Conservation (phyloP, 1,284 basidiomycete genomes). For the Laetiporus sulphureus region DNA sequence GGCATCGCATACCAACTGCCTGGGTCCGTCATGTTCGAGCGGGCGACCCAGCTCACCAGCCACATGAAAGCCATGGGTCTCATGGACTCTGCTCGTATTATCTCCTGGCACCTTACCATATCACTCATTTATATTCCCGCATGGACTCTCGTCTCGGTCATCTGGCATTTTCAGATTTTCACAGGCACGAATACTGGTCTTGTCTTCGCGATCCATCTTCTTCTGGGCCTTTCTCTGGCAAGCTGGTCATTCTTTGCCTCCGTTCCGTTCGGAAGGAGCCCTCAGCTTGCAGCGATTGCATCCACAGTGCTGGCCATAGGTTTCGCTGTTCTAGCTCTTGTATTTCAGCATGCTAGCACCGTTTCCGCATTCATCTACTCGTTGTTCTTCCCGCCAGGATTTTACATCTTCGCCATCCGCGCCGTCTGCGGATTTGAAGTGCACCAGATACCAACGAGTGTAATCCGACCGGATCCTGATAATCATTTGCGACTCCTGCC, state of each 20-base stretch:
- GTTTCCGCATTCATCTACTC: slow-evolving; percentile 54
- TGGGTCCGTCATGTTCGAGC: slow-evolving; percentile 56
- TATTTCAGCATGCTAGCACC: slow-evolving; percentile 40
- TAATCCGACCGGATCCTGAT: slow-evolving; percentile 53
- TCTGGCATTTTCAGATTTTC: slow-evolving; percentile 65
- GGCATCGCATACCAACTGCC: slow-evolving; percentile 71
- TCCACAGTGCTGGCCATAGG: slow-evolving; percentile 62
- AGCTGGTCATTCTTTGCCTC: slow-evolving; percentile 68
- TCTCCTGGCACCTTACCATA: slow-evolving; percentile 62
- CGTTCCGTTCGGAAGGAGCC: slow-evolving; percentile 64
- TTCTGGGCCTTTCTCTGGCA: slow-evolving; percentile 61
- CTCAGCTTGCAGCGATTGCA: slow-evolving; percentile 65
- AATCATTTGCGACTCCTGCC: slow-evolving; percentile 50
- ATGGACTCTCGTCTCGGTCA: slow-evolving; percentile 57
- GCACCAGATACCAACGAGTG: slow-evolving; percentile 42
- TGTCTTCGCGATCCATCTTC: slow-evolving; percentile 57
- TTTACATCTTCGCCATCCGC: slow-evolving; percentile 67
- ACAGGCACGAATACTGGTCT: slow-evolving; percentile 52
- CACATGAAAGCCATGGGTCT: slow-evolving; percentile 75
- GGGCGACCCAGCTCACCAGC: slow-evolving; percentile 51
- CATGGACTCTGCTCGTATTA: slow-evolving; percentile 54
- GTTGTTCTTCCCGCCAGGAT: slow-evolving; percentile 68
- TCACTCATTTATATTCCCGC: slow-evolving; percentile 53
- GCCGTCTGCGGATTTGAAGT: slow-evolving; percentile 64
- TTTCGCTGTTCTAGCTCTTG: slow-evolving; percentile 63